Percentiles rank a stretch among this genome's conserved stretches.
These are phyloP conservation scores for Neocucurbitaria cava DNA, from an alignment of 2,329 filamentous ascomycete genomes.

Conservation along the genomic window DNA sequence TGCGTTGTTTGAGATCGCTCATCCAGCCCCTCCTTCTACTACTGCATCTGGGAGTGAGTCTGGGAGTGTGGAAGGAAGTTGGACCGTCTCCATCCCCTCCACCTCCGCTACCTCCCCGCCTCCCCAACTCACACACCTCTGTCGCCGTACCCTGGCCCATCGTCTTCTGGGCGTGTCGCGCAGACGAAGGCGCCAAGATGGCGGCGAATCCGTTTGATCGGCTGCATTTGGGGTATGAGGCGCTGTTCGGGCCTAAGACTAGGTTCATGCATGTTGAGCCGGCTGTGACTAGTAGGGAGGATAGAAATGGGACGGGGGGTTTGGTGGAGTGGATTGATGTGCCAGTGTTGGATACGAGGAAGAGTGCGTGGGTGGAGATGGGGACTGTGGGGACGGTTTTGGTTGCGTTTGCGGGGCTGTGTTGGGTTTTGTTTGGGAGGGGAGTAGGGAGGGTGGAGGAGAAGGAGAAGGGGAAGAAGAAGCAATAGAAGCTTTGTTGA, in stretches of 20 bases:
- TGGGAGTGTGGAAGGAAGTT: no score
- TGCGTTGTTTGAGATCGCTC: constrained; percentile 78
- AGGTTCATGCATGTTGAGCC: constrained; percentile 77
- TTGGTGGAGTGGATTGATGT: constrained; percentile 48
- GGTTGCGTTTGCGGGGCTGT: constrained; percentile 54
- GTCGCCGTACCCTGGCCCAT: constrained; percentile 78
- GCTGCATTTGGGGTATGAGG: constrained; percentile 83
- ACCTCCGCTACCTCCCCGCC: constrained; percentile 77
- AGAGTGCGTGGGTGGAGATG: constrained; percentile 47
- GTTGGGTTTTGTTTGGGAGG: constrained; percentile 49
- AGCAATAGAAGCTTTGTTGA: constrained; percentile 20
- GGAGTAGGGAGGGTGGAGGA: constrained; percentile 7
- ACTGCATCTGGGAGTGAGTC: constrained; percentile 29
- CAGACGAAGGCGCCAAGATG: constrained; percentile 71
- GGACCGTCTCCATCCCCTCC: constrained; percentile 79
- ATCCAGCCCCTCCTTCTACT: background rate
- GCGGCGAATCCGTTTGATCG: constrained; percentile 84
- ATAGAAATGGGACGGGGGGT: constrained; percentile 11
- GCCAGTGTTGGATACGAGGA: constrained; percentile 51
- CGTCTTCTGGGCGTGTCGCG: constrained; percentile 88
- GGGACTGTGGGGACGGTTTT: constrained; percentile 54
- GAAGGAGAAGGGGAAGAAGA: constrained; percentile 26
- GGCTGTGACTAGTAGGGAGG: constrained; percentile 1
- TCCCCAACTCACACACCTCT: constrained; percentile 38
- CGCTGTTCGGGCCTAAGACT: constrained; percentile 75